These are phyloP conservation scores for Dillenia suffruticosa DNA, from an alignment of 164 flowering plant genomes.

Conservation along the genomic window DNA sequence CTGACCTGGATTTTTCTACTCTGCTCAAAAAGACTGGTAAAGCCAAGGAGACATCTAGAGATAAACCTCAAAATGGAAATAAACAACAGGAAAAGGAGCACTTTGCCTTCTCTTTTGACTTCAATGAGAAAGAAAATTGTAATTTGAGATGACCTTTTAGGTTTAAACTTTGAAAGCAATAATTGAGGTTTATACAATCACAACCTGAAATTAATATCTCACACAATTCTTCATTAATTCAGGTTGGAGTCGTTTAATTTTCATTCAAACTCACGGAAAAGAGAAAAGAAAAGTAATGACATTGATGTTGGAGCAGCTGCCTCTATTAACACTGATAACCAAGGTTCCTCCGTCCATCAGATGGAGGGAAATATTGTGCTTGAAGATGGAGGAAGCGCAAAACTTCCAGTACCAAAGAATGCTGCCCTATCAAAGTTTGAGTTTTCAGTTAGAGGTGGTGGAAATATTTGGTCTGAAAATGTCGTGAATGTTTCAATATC, in stretches of 20 bases:
- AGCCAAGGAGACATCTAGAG: constrained; percentile 39
- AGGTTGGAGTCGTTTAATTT: constrained; percentile 62
- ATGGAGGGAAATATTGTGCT: constrained; percentile 11
- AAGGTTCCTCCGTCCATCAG: constrained; percentile 16
- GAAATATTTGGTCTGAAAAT: constrained; percentile 13
- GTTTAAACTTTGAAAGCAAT: too few relatives aligned
- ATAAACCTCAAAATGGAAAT: constrained; percentile 35
- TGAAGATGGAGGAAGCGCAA: constrained; percentile 17
- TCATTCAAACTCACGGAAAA: constrained; percentile 35
- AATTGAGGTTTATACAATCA: not conserved
- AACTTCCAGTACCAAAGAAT: constrained; percentile 18
- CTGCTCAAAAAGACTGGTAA: constrained; percentile 46
- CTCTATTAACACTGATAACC: constrained; percentile 10
- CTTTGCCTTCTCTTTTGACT: constrained; percentile 70
- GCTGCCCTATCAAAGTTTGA: constrained; percentile 20
- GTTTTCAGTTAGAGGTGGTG: constrained; percentile 6
- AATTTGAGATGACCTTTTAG: too few relatives aligned
- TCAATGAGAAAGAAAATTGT: constrained; percentile 51
- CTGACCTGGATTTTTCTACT: constrained; percentile 77
- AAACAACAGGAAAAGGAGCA: constrained; percentile 33
- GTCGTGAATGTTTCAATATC: constrained; percentile 20
- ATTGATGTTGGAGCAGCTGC: constrained; percentile 10
- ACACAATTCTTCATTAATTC: constrained; percentile 7
- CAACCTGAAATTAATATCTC: too few relatives aligned
- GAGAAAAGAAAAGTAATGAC: constrained; percentile 28